Percentiles rank a stretch among this genome's conserved stretches.
Evolutionary conservation across 148 eudicot genomes (phyloP).

Genomic region (Chenopodium album): DNA sequence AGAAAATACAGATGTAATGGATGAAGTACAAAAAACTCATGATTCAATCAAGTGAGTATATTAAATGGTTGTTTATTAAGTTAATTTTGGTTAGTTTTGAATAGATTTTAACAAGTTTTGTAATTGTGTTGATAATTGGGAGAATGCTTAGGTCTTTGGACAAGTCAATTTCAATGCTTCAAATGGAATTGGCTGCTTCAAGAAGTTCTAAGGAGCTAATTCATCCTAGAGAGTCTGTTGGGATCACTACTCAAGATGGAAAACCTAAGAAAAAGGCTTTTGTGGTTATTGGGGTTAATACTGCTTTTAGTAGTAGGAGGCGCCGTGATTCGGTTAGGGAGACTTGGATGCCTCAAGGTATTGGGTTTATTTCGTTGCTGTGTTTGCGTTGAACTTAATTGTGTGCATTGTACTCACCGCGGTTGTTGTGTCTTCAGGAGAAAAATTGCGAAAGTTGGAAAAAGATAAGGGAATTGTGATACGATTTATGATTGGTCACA

Average conservation of each 20-base stretch:
- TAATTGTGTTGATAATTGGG: conserved; percentile 23
- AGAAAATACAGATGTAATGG: conserved; percentile 64
- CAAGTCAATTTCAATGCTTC: conserved; percentile 78
- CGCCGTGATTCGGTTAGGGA: conserved; percentile 92
- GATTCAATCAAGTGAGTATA: conserved; percentile 78
- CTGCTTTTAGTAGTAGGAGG: conserved; percentile 95
- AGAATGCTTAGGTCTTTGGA: conserved; percentile 60
- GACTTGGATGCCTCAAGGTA: conserved; percentile 99
- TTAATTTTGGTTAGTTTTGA: not conserved
- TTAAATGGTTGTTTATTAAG: not conserved
- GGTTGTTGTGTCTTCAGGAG: conserved; percentile 44
- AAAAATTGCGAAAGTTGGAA: conserved; percentile 70
- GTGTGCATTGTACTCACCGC: not conserved
- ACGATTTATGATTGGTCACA: conserved; percentile 96
- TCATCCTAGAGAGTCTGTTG: conserved; percentile 32
- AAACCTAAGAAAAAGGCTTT: conserved; percentile 70
- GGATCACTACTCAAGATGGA: conserved; percentile 35
- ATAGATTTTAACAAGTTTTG: conserved; percentile 4
- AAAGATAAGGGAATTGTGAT: conserved; percentile 85
- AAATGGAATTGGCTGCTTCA: conserved; percentile 73
- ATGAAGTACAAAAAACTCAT: conserved; percentile 74
- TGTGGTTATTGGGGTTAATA: conserved; percentile 89
- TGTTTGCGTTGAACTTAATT: conserved; percentile 1
- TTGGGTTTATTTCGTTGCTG: conserved; percentile 8
- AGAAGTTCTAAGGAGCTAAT: conserved; percentile 51